Evolutionary conservation across 23 red algal genomes (phyloP), one percentile per base, ranked within the genome.

Genomic region (Cyanidiococcus yangmingshanensis): DNA sequence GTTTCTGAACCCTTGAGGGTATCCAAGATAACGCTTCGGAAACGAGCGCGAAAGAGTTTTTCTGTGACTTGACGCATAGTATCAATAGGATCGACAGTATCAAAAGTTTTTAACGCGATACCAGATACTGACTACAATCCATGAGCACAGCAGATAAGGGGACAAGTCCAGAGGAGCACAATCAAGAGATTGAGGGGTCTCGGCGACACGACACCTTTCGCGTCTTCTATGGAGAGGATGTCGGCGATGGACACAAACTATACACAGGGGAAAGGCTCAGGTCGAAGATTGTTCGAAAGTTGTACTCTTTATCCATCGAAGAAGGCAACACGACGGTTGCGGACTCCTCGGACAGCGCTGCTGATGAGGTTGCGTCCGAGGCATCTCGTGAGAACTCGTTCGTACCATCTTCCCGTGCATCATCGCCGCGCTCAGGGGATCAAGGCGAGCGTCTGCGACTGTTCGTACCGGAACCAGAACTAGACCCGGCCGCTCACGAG

Each of bases 271-370:
- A 71, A 35, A 25, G 27, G 63, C 32, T 71, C n/a, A 25, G 32
- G n/a, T 71, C 63, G 12, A 35, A 25, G 27, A 29, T 71, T 25
- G 63, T 71, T 12, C 63, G 63, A 7, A 71, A 71, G 63, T 29
- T 71, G 7, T 30, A 71, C 63, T 71, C 63, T 7, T 29, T 71
- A 29, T 71, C 63, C n/a, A 25, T 71, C 7, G 63, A 71, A 12
- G 63, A 71, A 32, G 32, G 45, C 7, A 54, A 54, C 45, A 21
- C 45, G 45, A 7, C 12, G 21, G 21, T 54, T 15, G 45, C 45
- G 45, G 45, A 54, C 12, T 54, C 45, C 21, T 54, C 45, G 21
- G 45, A 54, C 45, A 54, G 45, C 21, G 45, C 45, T 15, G 7
- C 21, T 7, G 45, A 54, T 7, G 45, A 54, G 21, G 45, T 7